These are phyloP conservation scores for Golovinomyces cichoracearum DNA, from an alignment of 2,329 filamentous ascomycete species.

Conservation along the genomic window DNA sequence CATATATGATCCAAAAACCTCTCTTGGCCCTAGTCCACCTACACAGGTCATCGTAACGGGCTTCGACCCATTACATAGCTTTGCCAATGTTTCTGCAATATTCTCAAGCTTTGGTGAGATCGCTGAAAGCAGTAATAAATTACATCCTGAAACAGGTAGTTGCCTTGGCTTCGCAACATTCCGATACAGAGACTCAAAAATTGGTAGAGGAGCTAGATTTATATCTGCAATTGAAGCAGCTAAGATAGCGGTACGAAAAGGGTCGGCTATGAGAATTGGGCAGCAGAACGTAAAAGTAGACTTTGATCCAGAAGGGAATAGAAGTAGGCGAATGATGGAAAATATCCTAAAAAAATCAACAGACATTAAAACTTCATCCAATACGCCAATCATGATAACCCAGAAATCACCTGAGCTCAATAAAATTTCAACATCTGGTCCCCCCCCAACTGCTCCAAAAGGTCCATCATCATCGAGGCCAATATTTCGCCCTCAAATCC, in stretches of 20 bases:
- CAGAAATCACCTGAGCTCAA: conserved; percentile 18
- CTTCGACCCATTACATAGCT: conserved; percentile 73
- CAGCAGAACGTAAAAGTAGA: conserved; percentile 54
- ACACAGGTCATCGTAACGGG: conserved; percentile 81
- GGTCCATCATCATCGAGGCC: conserved; percentile 27
- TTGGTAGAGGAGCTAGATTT: conserved; percentile 15
- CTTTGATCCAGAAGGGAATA: conserved; percentile 66
- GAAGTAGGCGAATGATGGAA: conserved; percentile 55
- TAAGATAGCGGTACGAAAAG: conserved; percentile 49
- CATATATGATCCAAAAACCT: conserved; percentile 54
- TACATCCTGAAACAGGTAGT: conserved; percentile 79
- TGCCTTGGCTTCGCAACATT: conserved; percentile 86
- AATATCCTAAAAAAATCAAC: conserved; percentile 42
- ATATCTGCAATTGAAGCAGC: conserved; percentile 56
- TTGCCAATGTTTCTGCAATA: conserved; percentile 47
- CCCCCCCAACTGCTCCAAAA: conserved; percentile 66
- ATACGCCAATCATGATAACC: conserved; percentile 13
- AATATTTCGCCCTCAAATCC: conserved; percentile 11
- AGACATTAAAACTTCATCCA: conserved; percentile 5
- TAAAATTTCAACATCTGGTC: conserved; percentile 23
- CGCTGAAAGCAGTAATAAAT: conserved; percentile 72
- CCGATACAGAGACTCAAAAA: conserved; percentile 51
- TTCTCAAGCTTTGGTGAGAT: conserved; percentile 72
- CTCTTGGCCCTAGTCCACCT: conserved; percentile 67
- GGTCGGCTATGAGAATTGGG: conserved; percentile 58